Conservation (phyloP, 2,329 filamentous ascomycete genomes). For the Cladosporium sphaerospermum region DNA sequence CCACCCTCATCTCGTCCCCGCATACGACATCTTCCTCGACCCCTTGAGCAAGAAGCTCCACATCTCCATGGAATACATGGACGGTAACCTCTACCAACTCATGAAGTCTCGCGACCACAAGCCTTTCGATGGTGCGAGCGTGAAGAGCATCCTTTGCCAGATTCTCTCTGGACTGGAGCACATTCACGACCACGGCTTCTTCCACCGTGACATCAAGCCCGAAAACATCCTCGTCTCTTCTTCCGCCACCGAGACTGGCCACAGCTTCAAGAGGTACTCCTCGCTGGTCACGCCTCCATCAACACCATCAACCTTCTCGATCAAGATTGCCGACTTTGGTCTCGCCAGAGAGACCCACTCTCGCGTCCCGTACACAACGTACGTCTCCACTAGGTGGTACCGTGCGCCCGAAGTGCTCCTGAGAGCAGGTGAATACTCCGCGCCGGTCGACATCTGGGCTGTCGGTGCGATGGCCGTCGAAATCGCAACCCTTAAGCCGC, state of each 20-base stretch:
- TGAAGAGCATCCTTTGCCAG: constrained; percentile 97
- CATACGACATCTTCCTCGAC: constrained; percentile 95
- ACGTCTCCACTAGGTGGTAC: constrained; percentile 96
- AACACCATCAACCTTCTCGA: constrained; percentile 86
- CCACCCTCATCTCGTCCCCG: constrained; percentile 91
- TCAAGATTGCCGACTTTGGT: constrained; percentile 98
- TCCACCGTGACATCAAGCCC: constrained; percentile 98
- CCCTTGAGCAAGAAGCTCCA: constrained; percentile 94
- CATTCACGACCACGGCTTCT: constrained; percentile 95
- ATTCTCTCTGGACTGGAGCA: constrained; percentile 95
- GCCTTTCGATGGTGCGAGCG: constrained; percentile 77
- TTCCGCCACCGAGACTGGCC: constrained; percentile 72
- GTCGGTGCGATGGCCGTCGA: constrained; percentile 98
- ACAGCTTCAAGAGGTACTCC: constrained; percentile 88
- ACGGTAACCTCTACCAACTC: constrained; percentile 95
- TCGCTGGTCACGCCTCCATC: constrained; percentile 89
- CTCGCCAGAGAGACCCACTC: constrained; percentile 96
- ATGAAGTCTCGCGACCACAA: constrained; percentile 99
- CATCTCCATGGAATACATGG: constrained; percentile 99
- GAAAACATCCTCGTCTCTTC: constrained; percentile 98
- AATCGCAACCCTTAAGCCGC: constrained; percentile 88
- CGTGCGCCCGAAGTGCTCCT: constrained; percentile 88
- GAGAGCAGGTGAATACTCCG: constrained; percentile 91
- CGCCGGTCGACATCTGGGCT: constrained; percentile 97
- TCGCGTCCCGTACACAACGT: constrained; percentile 93